Base-by-base conservation (phyloP, 371 early-diverging fungal genomes). In the Rhizopus delemar region DNA sequence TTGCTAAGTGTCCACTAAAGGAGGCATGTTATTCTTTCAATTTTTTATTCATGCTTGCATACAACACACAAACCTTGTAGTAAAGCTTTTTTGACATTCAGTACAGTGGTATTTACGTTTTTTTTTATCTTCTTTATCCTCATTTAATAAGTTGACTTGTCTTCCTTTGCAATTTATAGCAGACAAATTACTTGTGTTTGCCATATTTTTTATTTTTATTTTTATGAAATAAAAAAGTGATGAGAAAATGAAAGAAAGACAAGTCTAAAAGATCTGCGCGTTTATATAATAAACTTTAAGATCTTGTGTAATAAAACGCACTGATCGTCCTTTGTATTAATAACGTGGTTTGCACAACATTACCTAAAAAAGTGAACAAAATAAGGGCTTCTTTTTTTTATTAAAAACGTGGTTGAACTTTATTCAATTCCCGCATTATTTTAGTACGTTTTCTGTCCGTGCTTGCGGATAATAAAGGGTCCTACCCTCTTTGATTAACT, bases 1-100 rank as follows among this genome's bases (percentile, higher is more conserved):
- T 81, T 49, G 93, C 90, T 57, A 96, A 75, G 75, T 94, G 90
- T 3, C 90, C 89, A 75, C 91, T 90, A 63, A 16, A 43, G 22
- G 2, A 22, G 2, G 22, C 22, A 22, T 22, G 22, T 22, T 22
- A 22, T 22, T 22, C 22, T 22, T 22, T 22, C 22, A 22, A 22
- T 1, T 22, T 2, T 22, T 22, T 22, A 22, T 22, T 22, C 22
- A 22, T 22, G 22, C 22, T 22, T 22, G 22, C 22, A 2, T 22
- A 22, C 22, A 22, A 22, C 22, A 22, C 22, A 22, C 22, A 22
- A 22, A 81, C 83, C 83, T 83, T 2, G 85, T 84, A 12, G 83
- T 82, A 59, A 85, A 85, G 51, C 81, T 75, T 60, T 83, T 85
- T 63, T 80, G 74, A 65, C 85, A 85, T 53, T 66, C 75, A 7